Evolutionary conservation across 1,284 basidiomycete genomes (phyloP), one percentile per base, ranked within the genome.

Genomic region (Ustilago hordei): DNA sequence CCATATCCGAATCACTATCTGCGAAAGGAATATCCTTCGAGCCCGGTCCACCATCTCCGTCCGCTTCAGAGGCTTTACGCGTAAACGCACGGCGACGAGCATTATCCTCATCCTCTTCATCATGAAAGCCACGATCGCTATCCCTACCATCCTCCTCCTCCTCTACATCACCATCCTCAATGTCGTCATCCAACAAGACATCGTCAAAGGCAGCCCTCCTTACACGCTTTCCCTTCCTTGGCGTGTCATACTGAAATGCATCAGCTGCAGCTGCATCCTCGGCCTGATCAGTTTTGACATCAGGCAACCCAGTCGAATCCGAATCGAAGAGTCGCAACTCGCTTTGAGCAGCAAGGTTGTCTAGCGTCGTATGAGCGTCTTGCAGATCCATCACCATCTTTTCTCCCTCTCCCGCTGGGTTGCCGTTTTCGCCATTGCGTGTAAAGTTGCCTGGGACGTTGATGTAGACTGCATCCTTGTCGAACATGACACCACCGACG

Each of bases 401-500:
- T 84, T 98, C 95, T 13, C 96, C 97, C 87, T 98, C 96, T 12
- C 95, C 84, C 92, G 60, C 60, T 17, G 69, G 47, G 17, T 68
- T 60, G 70, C 91, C 90, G 12, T 86, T 86, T 12, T 90, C 91
- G 56, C 79, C 85, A 48, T 86, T 87, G 55, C 87, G 86, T 5
- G 93, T 92, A 83, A 99, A 99, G 83, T 90, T 95, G 1, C 97
- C 97, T 4, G 94, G 93, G 3, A 98, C 95, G 84, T 98, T 98
- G 80, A 99, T 93, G 89, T 94, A 99, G 2, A 99, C 95, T 0
- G 95, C 95, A 83, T 99, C 97, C 87, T 98, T 98, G 88, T 99
- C 97, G 84, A 97, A 98, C 88, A 94, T 92, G 70, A 99, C 91
- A 8, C 96, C 97, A 23, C 96, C 96, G 2, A 98, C 93, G 83